phyloP scores from a whole-genome alignment of 345 rosid species.

The Conringia planisiliqua region DNA sequence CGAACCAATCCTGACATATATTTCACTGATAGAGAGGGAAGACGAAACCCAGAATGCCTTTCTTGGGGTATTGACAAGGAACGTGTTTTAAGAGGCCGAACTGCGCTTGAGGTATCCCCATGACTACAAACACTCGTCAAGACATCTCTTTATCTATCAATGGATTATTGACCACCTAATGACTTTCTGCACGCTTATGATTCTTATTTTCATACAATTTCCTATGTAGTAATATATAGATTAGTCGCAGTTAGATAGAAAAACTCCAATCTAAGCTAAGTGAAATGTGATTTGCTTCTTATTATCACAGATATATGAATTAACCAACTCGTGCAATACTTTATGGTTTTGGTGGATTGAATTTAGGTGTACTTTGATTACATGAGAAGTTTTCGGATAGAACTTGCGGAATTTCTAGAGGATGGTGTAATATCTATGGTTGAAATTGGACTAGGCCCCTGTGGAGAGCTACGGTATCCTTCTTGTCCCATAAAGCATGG shows the following conservation, averaged over 20 bases:
- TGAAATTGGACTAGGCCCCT: constrained; percentile 94
- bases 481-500: constrained; percentile 96
- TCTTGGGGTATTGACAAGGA: constrained; percentile 98
- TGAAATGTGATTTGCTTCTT: background rate
- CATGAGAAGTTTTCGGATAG: constrained; percentile 95
- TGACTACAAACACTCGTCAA: background rate
- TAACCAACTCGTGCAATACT: background rate
- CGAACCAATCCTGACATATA: constrained; percentile 85
- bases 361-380: constrained; percentile 92
- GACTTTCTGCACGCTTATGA: background rate
- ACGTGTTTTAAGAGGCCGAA: constrained; percentile 83
- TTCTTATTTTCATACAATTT: background rate
- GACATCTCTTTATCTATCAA: background rate
- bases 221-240: background rate
- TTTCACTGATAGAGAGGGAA: constrained; percentile 97
- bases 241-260: background rate
- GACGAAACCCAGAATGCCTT: constrained; percentile 94
- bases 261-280: background rate
- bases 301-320: background rate
- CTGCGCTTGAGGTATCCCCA: constrained; percentile 83
- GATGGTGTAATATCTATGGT: constrained; percentile 70
- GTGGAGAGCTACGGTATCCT: constrained; percentile 93
- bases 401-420: constrained; percentile 67
- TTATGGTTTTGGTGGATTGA: constrained; percentile 11
- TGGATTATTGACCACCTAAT: background rate